Evolutionary conservation across 768 basidiomycete species (phyloP), one percentile per base, ranked within the genome.

Genomic region (Tricholoma furcatifolium): DNA sequence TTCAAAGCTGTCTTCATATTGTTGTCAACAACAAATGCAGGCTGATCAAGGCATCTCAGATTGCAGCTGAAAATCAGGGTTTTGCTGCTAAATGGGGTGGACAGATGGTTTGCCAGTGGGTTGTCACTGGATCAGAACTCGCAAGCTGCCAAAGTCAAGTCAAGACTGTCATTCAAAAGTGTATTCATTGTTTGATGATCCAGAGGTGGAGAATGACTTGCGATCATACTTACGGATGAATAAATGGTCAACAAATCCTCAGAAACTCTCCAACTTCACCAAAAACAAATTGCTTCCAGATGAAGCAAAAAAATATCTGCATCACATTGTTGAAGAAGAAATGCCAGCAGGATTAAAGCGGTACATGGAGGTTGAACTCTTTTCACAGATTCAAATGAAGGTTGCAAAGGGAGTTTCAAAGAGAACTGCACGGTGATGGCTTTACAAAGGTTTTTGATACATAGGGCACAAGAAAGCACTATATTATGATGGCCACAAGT

Each of bases 401-500:
- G 62, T 60, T n/a, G 55, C 41, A 10, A 63, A 63, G 40, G 69
- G 73, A 0, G 51, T 75, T 11, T 66, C 63, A 1, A 43, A 74
- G 15, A 8, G 38, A 15, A 75, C 73, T 3, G 71, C 70, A 10
- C 57, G 67, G 17, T 54, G 57, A 1, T 68, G 58, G 51, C 57
- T 76, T 30, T 60, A 53, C 3, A 57, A 71, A 43, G 69, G 70
- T 3, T 71, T 66, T 43, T 18, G 43, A 10, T 68, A 57, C 31
- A 59, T 43, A 6, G 51, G 47, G 17, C 56, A 67, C 54, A 66
- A 70, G 48, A 72, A 73, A 48, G 66, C 46, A 0, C 47, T 70
- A 2, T 71, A 70, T 67, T 69, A 58, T 56, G 71, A 75, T 68
- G 72, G 73, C 21, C 68, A 62, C 40, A 66, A 73, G 31, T 58